Base-by-base conservation (phyloP, 2,329 filamentous ascomycete species). In the Neodidymelliopsis sp. region DNA sequence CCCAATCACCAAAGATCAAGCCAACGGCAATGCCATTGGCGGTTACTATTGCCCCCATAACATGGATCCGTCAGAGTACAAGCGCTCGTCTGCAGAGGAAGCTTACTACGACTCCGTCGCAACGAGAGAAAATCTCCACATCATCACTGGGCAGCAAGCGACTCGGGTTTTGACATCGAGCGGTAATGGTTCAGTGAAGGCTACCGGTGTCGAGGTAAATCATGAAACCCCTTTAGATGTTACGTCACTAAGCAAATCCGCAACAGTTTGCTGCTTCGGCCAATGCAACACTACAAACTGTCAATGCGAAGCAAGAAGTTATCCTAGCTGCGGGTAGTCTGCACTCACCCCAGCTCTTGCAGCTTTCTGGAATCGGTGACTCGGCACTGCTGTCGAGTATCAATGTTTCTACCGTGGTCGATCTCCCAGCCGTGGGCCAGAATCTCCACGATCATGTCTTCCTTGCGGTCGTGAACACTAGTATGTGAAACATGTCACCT, bases 321-420 rank as follows among this genome's bases (percentile, higher is more conserved):
- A 58, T 68, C 13, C 27, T 67, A 11, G 57, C 65, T 12, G 65
- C 65, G 37, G 65, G 65, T 15, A 10, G 61, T 16, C 22, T 68
- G 6, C 62, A 65, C 37, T 62, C 62, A 1, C 63, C 65, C 6
- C 63, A 68, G 38, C 34, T 68, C 1, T 52, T 68, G 9, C 65
- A 67, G 23, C 49, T 65, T 1, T 66, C 62, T 20, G 65, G 65
- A 7, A 63, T 68, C n/a, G 65, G 65, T 20, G 61, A 62, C 22
- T 24, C 58, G 13, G 30, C 47, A 6, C 48, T 61, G 4, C 60
- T 67, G 3, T 43, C 49, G 20, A 52, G 38, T 7, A 60, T 67
- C 46, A 55, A 55, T 2, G 57, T 63, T 2, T 27, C 50, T 3
- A 49, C 53, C 3, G 48, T 63, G 11, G 55, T 65, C 9, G 51